Percentiles rank a stretch among this genome's conserved stretches.
phyloP scores from a whole-genome alignment of 495 filamentous ascomycete species.

The Poronia punctata region DNA sequence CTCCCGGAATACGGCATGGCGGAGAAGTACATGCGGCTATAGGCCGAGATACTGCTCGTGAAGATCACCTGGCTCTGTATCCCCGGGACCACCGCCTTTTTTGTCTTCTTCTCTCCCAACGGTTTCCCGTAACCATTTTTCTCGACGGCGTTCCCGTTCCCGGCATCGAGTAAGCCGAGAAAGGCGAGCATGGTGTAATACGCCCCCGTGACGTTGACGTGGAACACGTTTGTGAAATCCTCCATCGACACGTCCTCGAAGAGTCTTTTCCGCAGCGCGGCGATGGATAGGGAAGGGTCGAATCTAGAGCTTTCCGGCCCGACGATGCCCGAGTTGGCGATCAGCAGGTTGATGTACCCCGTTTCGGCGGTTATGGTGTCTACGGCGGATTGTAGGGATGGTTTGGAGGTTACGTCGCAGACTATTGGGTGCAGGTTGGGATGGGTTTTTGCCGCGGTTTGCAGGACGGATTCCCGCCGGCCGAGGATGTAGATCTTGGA shows the following conservation, averaged over 20 bases:
- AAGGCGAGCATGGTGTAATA: constrained; percentile 52
- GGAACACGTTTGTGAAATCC: constrained; percentile 43
- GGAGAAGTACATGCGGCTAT: constrained; percentile 31
- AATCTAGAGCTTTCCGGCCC: constrained; percentile 33
- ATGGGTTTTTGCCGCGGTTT: constrained; percentile 31
- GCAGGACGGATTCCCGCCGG: constrained; percentile 43
- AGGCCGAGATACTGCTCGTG: constrained; percentile 46
- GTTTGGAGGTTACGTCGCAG: constrained; percentile 52
- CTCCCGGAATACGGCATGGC: constrained; percentile 45
- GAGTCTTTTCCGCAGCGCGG: constrained; percentile 38
- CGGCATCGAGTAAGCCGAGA: constrained; percentile 47
- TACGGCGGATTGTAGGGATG: constrained; percentile 44
- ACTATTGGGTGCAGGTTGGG: constrained; percentile 41
- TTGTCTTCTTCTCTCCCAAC: too few relatives aligned
- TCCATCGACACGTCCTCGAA: constrained; percentile 39
- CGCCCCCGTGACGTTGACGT: constrained; percentile 47
- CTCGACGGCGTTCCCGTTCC: constrained; percentile 44
- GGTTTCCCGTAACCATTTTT: constrained; percentile 22
- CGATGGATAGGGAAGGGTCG: constrained; percentile 29
- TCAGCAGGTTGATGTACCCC: constrained; percentile 49
- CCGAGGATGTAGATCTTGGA: constrained; percentile 58
- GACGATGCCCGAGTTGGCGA: constrained; percentile 50
- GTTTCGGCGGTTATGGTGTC: constrained; percentile 39
- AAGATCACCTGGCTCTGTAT: constrained; percentile 51
- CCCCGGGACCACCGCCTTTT: constrained; percentile 25